A percentile compares a stretch with the other conserved stretches of the same genome.
These are phyloP conservation scores for Solioccasus polychromus DNA, from an alignment of 768 basidiomycete genomes.

Conservation along the genomic window DNA sequence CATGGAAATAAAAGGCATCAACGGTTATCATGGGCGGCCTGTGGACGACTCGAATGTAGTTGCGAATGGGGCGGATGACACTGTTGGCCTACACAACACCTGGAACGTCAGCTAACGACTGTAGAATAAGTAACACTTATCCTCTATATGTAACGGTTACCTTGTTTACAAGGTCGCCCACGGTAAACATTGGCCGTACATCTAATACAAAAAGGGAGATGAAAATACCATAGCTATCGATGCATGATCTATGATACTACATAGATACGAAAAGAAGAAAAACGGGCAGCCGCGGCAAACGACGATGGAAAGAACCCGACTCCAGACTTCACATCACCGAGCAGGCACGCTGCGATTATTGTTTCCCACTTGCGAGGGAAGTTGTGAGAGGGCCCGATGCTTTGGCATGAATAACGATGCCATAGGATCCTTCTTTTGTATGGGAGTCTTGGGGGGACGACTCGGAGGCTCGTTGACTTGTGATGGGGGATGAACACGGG, in stretches of 20 bases:
- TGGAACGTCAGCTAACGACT: conserved; percentile 44
- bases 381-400: conserved; percentile 61
- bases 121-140: conserved; percentile 1
- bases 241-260: conserved; percentile 14
- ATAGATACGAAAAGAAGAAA: conserved; percentile 11
- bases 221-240: conserved; percentile 4
- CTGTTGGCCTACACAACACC: conserved; percentile 76
- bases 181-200: not conserved
- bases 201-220: conserved; percentile 4
- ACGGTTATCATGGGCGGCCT: conserved; percentile 17
- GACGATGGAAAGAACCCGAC: too few species aligned
- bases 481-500: conserved; percentile 15
- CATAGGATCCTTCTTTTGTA: conserved; percentile 63
- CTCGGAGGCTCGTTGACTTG: conserved; percentile 24
- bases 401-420: conserved; percentile 68
- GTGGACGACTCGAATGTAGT: conserved; percentile 39
- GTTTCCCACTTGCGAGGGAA: conserved; percentile 34
- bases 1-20: conserved; percentile 35
- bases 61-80: conserved; percentile 67
- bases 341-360: conserved; percentile 20
- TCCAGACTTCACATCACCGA: conserved; percentile 20
- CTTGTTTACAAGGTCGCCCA: too few species aligned
- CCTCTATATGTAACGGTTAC: conserved; percentile 1
- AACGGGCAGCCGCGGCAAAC: too few species aligned
- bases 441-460: conserved; percentile 37